Conservation (phyloP, 2,329 filamentous ascomycete genomes). For the Diplodia sapinea region DNA sequence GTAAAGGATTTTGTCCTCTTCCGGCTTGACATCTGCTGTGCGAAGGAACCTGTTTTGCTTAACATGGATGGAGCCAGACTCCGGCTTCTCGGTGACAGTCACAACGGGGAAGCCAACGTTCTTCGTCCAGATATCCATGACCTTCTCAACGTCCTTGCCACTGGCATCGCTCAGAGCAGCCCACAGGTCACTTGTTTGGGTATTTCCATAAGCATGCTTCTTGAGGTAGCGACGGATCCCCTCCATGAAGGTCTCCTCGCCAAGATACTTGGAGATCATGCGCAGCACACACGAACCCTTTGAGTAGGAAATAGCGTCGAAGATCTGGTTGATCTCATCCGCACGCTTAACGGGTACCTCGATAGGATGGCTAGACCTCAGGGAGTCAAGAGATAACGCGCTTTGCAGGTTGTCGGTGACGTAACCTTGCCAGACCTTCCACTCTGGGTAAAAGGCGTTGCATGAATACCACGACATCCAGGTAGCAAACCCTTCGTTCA, state of each 20-base stretch:
- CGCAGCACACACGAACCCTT: slow-evolving; percentile 95
- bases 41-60: slow-evolving; percentile 96
- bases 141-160: slow-evolving; percentile 85
- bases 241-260: slow-evolving; percentile 90
- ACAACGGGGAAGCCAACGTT: slow-evolving; percentile 93
- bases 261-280: slow-evolving; percentile 96
- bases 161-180: slow-evolving; percentile 84
- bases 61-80: slow-evolving; percentile 75
- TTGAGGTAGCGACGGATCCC: slow-evolving; percentile 90
- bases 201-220: slow-evolving; percentile 97
- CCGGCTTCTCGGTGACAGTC: slow-evolving; percentile 77
- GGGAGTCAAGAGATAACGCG: slow-evolving; percentile 83
- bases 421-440: slow-evolving; percentile 97
- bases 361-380: slow-evolving; percentile 94
- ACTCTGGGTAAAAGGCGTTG: slow-evolving; percentile 94
- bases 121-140: slow-evolving; percentile 98
- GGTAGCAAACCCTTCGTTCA: slow-evolving; percentile 91
- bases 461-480: slow-evolving; percentile 95
- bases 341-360: slow-evolving; percentile 95
- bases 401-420: slow-evolving; percentile 91
- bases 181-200: slow-evolving; percentile 89
- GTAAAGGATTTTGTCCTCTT: slow-evolving; percentile 87
- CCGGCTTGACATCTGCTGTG: slow-evolving; percentile 89
- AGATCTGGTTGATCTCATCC: slow-evolving; percentile 97
- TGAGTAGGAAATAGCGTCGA: slow-evolving; percentile 95